These are phyloP conservation scores for Cladochytrium tenue DNA, from an alignment of 371 early-diverging fungal genomes.

Conservation along the genomic window DNA sequence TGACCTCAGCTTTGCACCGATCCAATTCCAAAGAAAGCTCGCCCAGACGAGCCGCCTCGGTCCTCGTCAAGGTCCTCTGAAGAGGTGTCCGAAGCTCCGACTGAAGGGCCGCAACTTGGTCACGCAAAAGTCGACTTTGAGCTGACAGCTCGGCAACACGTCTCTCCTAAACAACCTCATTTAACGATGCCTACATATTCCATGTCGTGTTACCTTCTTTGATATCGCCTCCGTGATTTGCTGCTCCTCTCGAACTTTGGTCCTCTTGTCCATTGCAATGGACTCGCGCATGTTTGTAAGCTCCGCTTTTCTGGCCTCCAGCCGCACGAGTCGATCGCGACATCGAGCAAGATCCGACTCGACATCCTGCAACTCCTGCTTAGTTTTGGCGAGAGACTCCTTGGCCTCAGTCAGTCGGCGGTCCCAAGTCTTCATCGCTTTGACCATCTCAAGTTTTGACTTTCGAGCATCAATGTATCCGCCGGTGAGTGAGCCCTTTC, in stretches of 20 bases:
- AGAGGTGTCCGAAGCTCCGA: slow-evolving; percentile 63
- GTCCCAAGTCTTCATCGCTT: slow-evolving; percentile 31
- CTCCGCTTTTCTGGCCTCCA: slow-evolving; percentile 12
- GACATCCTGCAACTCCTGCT: slow-evolving; percentile 52
- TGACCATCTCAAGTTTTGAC: slow-evolving; percentile 76
- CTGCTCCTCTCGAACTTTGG: slow-evolving; percentile 57
- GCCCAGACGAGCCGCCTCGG: slow-evolving; percentile 60
- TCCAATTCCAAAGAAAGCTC: slow-evolving; percentile 57
- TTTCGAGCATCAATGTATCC: slow-evolving; percentile 80
- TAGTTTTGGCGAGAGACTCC: slow-evolving; percentile 43
- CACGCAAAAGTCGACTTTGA: slow-evolving; percentile 45
- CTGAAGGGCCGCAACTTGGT: slow-evolving; percentile 60
- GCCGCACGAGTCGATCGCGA: slow-evolving; percentile 30
- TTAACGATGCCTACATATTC: not conserved
- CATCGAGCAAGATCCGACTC: slow-evolving; percentile 71
- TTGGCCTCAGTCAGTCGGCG: slow-evolving; percentile 46
- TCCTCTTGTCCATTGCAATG: slow-evolving; percentile 48
- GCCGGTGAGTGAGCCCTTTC: slow-evolving; percentile 91
- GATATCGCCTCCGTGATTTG: slow-evolving; percentile 47
- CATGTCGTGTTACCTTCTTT: slow-evolving; percentile 39
- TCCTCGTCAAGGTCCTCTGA: slow-evolving; percentile 47
- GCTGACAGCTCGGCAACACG: slow-evolving; percentile 40
- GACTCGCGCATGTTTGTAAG: slow-evolving; percentile 45
- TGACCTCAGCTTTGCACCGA: slow-evolving; percentile 31
- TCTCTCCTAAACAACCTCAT: slow-evolving; percentile 27